Evolutionary conservation across 495 filamentous ascomycete species (phyloP), one percentile per base, ranked within the genome.

Genomic region (Filosporella fistucella): DNA sequence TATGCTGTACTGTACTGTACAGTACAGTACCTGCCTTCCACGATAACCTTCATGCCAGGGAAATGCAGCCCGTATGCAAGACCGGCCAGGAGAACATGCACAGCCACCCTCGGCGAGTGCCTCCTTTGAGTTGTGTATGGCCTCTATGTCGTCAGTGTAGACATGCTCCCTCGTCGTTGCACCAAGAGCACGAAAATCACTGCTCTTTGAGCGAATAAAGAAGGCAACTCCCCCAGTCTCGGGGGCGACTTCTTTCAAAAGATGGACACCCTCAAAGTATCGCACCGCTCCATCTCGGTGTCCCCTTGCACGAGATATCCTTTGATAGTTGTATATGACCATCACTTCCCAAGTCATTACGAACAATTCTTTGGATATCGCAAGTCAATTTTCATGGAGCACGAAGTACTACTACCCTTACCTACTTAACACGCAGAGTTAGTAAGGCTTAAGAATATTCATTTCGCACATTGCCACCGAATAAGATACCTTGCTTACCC

Each of bases 201-300:
- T 30, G 25, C n/a, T 16, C 30, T 38, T 16, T 23, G 17, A 22
- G 32, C 43, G 50, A 57, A 57, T 57, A 51, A 58, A 54, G 55
- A 43, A 45, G 42, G 51, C n/a, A 11, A 29, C 4, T 17, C 10
- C 34, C 43, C 56, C 25, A n/a, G 17, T 14, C 34, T 44, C 32
- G 43, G 45, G 55, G 56, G 56, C 56, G 45, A 55, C 39, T 50
- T 55, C 47, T 58, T 59, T 35, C 21, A 22, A 54, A 54, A 51
- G 57, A 60, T 60, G 57, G 57, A 39, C 57, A 56, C 49, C 57
- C 50, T 51, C 57, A 60, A 55, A 40, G 25, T 48, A 59, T 44
- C 34, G 34, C 38, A 42, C 18, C 32, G 46, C 54, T 47, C 40
- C 46, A 23, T 23, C 24, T 36, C 36, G 53, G 53, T 56, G 53